Conservation (phyloP, 352 stramenopile genomes). For the Phytophthora idaei region DNA sequence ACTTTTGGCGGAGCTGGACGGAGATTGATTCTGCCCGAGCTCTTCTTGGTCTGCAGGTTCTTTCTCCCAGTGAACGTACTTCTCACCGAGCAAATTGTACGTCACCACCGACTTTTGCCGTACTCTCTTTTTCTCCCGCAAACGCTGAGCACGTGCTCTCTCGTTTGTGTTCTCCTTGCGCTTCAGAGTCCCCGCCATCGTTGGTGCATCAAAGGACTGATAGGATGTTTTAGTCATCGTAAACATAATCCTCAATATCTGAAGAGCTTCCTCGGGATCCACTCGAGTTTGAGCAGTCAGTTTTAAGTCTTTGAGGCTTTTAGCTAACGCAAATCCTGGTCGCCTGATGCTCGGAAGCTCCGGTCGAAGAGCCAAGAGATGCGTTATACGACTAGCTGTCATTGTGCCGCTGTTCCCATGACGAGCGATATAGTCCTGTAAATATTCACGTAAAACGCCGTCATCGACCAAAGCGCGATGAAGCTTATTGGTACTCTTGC, state of each 20-base stretch:
- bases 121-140: constrained; percentile 27
- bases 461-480: constrained; percentile 20
- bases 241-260: constrained; percentile 31
- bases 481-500: constrained; percentile 15
- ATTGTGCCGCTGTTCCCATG: constrained; percentile 46
- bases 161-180: constrained; percentile 13
- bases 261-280: constrained; percentile 29
- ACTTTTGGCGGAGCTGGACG: constrained; percentile 18
- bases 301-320: constrained; percentile 40
- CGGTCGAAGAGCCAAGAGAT: constrained; percentile 47
- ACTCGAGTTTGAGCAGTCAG: constrained; percentile 32
- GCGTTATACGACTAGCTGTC: constrained; percentile 38
- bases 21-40: constrained; percentile 7
- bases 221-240: constrained; percentile 10
- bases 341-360: constrained; percentile 40
- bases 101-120: constrained; percentile 51
- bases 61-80: constrained; percentile 58
- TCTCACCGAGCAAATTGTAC: constrained; percentile 75
- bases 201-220: constrained; percentile 20
- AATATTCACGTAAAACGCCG: constrained; percentile 38
- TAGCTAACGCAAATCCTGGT: constrained; percentile 38
- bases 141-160: constrained; percentile 26
- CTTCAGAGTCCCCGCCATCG: constrained; percentile 14
- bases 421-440: constrained; percentile 49
- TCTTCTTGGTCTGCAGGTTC: constrained; percentile 2